phyloP scores from a whole-genome alignment of 2,329 filamentous ascomycete species.

The Apiospora phragmitis region DNA sequence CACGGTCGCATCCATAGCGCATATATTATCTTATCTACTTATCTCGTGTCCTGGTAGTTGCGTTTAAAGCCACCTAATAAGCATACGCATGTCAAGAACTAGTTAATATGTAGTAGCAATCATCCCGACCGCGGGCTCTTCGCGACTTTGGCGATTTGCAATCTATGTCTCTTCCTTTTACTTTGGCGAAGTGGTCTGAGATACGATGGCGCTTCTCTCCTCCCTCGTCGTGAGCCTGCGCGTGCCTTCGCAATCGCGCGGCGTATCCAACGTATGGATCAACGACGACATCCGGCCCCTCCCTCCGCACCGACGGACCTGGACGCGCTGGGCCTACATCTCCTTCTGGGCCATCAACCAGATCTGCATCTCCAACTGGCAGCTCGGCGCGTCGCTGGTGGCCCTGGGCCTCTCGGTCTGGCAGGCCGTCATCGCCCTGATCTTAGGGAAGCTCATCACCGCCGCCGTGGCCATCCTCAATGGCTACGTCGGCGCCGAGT shows the following conservation, averaged over 20 bases:
- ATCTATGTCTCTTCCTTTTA: not conserved
- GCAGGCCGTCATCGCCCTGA: not conserved
- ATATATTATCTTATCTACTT: not conserved
- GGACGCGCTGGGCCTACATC: conserved; percentile 1
- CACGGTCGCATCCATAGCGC: not conserved
- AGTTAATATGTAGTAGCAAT: not conserved
- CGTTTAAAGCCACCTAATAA: too few species aligned
- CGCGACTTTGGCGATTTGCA: not conserved
- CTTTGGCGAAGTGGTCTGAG: not conserved
- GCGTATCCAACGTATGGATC: not conserved
- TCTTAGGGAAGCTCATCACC: not conserved
- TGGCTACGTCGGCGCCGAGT: conserved; percentile 80
- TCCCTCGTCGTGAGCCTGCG: not conserved
- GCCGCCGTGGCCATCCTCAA: conserved; percentile 5
- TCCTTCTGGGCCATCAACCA: conserved; percentile 9
- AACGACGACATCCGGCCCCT: conserved; percentile 1
- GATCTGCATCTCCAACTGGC: conserved; percentile 4
- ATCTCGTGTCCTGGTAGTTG: fast-evolving
- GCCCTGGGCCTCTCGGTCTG: not conserved
- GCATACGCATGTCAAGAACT: fast-evolving
- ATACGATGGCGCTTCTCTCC: not conserved
- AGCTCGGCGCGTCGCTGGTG: not conserved
- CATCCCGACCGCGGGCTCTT: not conserved
- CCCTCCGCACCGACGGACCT: not conserved
- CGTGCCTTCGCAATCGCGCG: not conserved